Base-by-base conservation (phyloP, 2,329 filamentous ascomycete species). In the Phyllosticta paracitricarpa region DNA sequence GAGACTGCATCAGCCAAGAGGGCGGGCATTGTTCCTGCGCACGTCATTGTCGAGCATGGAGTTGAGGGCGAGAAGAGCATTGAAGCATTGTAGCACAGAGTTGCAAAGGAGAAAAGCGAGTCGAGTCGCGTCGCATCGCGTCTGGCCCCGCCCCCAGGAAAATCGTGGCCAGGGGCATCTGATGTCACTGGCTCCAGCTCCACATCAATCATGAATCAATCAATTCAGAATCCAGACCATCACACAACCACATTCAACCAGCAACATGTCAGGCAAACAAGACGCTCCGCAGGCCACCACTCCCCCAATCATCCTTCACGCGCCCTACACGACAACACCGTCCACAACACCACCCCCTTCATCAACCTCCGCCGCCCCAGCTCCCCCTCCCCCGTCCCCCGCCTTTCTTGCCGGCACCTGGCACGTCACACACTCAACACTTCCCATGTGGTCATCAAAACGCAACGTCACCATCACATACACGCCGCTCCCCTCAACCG, bases 401-500 rank as follows among this genome's bases (percentile, higher is more conserved):
- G 57, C 67, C 62, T 72, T 68, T 68, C 66, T 75, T 26, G 61
- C 58, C 4, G 71, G 70, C 48, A 57, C 66, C 26, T 75, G 73
- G 73, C 69, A 72, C 64, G 72, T 75, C 56, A 75, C 73, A 1
- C 72, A 75, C 67, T 70, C 67, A 3, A 72, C 72, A 6, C 70
- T 75, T 1, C 73, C 73, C 60, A 91, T 94, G 88, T 95, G 90
- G 90, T 85, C 85, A 67, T 82, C 83, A 55, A 86, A 88, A 59
- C 86, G 85, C 71, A 94, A 94, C 74, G 89, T 95, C 14, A 82
- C 82, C 68, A 93, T 95, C 71, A 88, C 84, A 35, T 95, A 95
- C 79, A 82, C 75, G 9, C 72, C 81, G 0, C 79, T 89, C 8
- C 59, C 67, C 2, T 54, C 59, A 24, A 69, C 67, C 10, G 63